A percentile compares a stretch with the other conserved stretches of the same genome.
These are phyloP conservation scores for Colletotrichum karsti DNA, from an alignment of 2,329 filamentous ascomycete species.

Conservation along the genomic window DNA sequence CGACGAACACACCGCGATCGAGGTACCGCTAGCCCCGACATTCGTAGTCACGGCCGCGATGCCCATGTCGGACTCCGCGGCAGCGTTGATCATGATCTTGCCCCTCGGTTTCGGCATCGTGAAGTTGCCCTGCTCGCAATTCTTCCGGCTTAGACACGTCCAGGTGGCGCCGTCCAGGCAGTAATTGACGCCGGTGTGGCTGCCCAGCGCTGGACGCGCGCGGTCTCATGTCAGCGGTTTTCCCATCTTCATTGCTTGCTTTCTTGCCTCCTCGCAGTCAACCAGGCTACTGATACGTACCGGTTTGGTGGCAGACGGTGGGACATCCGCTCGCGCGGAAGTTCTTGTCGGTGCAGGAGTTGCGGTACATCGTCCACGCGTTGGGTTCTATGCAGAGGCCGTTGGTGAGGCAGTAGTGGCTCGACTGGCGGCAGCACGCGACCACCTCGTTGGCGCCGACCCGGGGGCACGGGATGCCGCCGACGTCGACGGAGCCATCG, in stretches of 20 bases:
- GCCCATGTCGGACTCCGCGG: not conserved
- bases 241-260: not conserved
- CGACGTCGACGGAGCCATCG: not conserved
- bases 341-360: not conserved
- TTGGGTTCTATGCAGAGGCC: not conserved
- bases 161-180: not conserved
- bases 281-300: not conserved
- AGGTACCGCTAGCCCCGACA: not conserved
- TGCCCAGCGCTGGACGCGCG: not conserved
- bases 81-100: not conserved
- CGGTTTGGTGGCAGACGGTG: not conserved
- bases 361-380: slow-evolving; percentile 6
- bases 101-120: not conserved
- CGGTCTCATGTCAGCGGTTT: not conserved
- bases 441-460: not conserved
- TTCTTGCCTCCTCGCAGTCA: too few species aligned
- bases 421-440: not conserved
- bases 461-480: not conserved
- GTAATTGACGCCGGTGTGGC: not conserved
- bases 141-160: not conserved
- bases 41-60: not conserved
- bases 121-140: not conserved
- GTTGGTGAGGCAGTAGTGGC: slow-evolving; percentile 9
- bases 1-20: not conserved
- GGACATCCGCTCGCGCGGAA: not conserved